phyloP scores from a whole-genome alignment of 75 land plant genomes.

The Cryptomeria japonica region DNA sequence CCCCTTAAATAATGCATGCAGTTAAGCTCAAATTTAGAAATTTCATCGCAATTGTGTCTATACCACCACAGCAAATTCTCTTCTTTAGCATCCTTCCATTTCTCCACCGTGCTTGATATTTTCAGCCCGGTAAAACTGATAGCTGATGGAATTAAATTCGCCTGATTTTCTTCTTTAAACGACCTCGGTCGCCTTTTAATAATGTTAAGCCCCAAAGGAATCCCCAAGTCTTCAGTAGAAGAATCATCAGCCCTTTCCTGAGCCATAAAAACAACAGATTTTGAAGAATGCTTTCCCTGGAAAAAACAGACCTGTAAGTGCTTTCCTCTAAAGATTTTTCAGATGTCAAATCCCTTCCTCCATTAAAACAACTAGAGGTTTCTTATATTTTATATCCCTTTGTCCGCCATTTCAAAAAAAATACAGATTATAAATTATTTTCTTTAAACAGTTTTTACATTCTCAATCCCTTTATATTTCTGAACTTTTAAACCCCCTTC shows the following conservation, averaged over 20 bases:
- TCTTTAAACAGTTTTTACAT: too few species aligned
- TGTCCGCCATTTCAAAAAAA: too few species aligned
- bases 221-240: conserved; percentile 8
- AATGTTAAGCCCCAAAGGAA: conserved; percentile 37
- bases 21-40: background rate
- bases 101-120: background rate
- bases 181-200: conserved; percentile 26
- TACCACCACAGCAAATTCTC: background rate
- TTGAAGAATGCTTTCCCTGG: background rate
- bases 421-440: too few species aligned
- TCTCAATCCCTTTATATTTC: too few species aligned
- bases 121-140: background rate
- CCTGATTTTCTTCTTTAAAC: background rate
- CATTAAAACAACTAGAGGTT: too few species aligned
- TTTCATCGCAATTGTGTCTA: background rate
- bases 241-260: background rate
- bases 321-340: too few species aligned
- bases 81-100: background rate
- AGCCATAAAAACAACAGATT: conserved; percentile 13
- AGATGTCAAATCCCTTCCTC: too few species aligned
- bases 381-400: too few species aligned
- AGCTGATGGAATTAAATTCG: background rate
- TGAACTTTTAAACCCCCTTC: too few species aligned
- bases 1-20: background rate
- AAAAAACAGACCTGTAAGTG: too few species aligned